Conservation (phyloP, 176 grass and related monocot genomes). For the Triticum timopheevii region DNA sequence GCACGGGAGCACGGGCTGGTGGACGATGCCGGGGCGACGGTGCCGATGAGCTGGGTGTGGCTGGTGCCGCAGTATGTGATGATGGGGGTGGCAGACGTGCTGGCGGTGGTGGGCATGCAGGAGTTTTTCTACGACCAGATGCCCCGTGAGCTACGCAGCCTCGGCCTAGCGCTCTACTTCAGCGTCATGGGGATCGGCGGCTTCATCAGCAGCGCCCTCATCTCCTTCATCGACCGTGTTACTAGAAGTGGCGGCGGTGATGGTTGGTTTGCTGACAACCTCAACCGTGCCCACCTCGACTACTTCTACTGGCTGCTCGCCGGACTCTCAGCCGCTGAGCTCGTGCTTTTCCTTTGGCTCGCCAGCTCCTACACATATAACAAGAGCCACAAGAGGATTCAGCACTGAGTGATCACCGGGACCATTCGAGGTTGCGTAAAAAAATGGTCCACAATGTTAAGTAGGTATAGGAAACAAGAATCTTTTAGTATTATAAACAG, state of each 20-base stretch:
- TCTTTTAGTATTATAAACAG: no score
- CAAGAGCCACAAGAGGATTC: slow-evolving; percentile 2
- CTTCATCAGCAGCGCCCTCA: slow-evolving; percentile 60
- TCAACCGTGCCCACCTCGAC: slow-evolving; percentile 64
- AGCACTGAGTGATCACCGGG: background rate
- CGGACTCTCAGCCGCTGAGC: slow-evolving; percentile 29
- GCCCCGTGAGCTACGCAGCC: slow-evolving; percentile 23
- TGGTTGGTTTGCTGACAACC: slow-evolving; percentile 64
- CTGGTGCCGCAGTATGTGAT: background rate
- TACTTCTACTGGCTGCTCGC: slow-evolving; percentile 75
- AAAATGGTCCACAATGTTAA: no score
- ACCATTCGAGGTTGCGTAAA: no score
- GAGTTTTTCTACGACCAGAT: slow-evolving; percentile 76
- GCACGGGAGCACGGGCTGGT: background rate
- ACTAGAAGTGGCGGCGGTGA: background rate
- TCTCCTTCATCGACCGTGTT: slow-evolving; percentile 38
- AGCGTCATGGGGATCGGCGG: slow-evolving; percentile 54
- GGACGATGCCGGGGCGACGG: background rate
- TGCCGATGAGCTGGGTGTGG: slow-evolving; percentile 7
- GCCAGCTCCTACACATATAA: slow-evolving; percentile 37
- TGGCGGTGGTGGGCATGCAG: slow-evolving; percentile 54
- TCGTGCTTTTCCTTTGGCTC: slow-evolving; percentile 36
- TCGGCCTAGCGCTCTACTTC: slow-evolving; percentile 59
- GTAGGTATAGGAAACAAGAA: no score
- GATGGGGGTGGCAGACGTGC: slow-evolving; percentile 34